Conservation (phyloP, 2,329 filamentous ascomycete species). For the Thielaviopsis populi region DNA sequence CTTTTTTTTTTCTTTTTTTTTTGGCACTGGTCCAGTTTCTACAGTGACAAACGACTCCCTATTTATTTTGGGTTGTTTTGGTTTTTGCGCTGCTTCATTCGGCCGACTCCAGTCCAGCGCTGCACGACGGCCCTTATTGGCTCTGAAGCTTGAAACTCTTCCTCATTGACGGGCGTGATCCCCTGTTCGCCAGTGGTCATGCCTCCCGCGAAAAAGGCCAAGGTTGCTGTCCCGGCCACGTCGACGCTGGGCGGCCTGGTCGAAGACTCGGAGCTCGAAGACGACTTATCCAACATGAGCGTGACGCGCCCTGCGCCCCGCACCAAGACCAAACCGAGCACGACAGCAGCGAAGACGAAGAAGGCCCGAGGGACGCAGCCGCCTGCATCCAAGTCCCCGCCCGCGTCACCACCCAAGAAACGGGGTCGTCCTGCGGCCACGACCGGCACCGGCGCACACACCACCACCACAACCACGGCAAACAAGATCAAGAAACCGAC, state of each 20-base stretch:
- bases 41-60: not conserved
- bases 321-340: not conserved
- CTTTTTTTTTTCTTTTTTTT: not conserved
- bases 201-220: constrained; percentile 12
- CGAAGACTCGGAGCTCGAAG: constrained; percentile 10
- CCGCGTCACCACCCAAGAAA: not conserved
- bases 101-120: not conserved
- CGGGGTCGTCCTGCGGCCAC: not conserved
- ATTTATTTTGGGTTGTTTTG: not conserved
- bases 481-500: constrained; percentile 9
- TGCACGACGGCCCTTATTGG: no score
- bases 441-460: not conserved
- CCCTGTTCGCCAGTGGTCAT: not conserved
- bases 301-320: constrained; percentile 1
- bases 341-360: not conserved
- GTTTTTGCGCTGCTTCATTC: not conserved
- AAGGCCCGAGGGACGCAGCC: not conserved
- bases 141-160: not conserved
- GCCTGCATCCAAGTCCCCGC: not conserved
- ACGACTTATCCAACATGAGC: constrained; percentile 13
- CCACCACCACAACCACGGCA: not conserved
- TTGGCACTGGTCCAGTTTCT: not conserved
- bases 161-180: not conserved
- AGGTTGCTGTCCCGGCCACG: not conserved
- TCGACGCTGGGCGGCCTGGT: constrained; percentile 9